These are phyloP conservation scores for Zasmidium cellare DNA, from an alignment of 2,329 filamentous ascomycete genomes.

Conservation along the genomic window DNA sequence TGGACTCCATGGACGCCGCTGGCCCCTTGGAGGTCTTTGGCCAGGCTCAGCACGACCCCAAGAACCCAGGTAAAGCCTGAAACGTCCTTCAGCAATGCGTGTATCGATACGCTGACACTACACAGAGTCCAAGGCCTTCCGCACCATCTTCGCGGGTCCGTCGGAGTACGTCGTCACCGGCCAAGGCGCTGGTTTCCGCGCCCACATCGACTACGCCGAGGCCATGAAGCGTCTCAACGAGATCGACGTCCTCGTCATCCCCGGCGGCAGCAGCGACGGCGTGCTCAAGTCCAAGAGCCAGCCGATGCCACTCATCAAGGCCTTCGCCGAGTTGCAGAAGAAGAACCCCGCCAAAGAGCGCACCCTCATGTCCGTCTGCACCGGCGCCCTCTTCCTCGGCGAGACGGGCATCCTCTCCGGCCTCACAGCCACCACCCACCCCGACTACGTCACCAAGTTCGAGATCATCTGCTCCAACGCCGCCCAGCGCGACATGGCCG, in stretches of 20 bases:
- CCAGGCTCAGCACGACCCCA: slow-evolving; percentile 54
- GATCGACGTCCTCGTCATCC: slow-evolving; percentile 76
- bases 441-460: slow-evolving; percentile 75
- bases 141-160: slow-evolving; percentile 52
- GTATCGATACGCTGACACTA: neutral
- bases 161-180: slow-evolving; percentile 50
- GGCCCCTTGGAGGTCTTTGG: slow-evolving; percentile 60
- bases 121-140: slow-evolving; percentile 54
- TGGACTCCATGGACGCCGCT: slow-evolving; percentile 44
- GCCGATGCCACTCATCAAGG: slow-evolving; percentile 70
- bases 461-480: slow-evolving; percentile 79
- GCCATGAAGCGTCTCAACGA: slow-evolving; percentile 71
- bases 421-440: slow-evolving; percentile 78
- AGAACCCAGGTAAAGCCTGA: slow-evolving; percentile 48
- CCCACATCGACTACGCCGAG: slow-evolving; percentile 77
- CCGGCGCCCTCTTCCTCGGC: slow-evolving; percentile 75
- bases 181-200: slow-evolving; percentile 69
- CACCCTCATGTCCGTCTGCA: slow-evolving; percentile 77
- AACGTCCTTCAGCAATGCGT: slow-evolving; percentile 2
- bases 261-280: slow-evolving; percentile 67
- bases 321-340: slow-evolving; percentile 77
- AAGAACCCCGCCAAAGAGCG: slow-evolving; percentile 77
- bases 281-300: slow-evolving; percentile 67
- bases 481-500: slow-evolving; percentile 66
- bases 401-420: slow-evolving; percentile 75